Base-by-base conservation (phyloP, 2,329 filamentous ascomycete species). In the Pseudocercospora vitis region DNA sequence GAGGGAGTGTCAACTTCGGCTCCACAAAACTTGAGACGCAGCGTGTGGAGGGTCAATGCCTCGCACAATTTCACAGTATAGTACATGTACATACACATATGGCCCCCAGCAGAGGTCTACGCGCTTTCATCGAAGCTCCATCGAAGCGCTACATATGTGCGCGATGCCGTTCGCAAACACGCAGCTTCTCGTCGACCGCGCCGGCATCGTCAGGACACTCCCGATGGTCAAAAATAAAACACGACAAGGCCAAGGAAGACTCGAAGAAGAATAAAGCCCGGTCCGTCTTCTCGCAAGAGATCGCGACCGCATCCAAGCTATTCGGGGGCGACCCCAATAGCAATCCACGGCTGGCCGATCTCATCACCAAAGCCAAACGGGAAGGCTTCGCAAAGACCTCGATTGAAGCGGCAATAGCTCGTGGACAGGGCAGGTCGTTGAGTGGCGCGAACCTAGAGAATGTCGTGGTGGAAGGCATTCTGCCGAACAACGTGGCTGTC, bases 191-290 rank as follows among this genome's bases (percentile, higher is more conserved):
- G 4, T 57, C 56, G 16, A 62, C 56, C 35, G 7, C 48, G 21
- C 7, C 12, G 2, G 42, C 50, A 24, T 52, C 39, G 12, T 85
- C 87, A 19, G 91, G 91, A 11, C 91, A 96, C 74, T 96, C 87
- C 72, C 88, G 91, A 70, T 99, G 94, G 94, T 91, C 90, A 53
- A 95, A 94, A 67, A 97, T 96, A 74, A 89, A 87, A 68, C 94
- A 97, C 72, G 90, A 94, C 71, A 99, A 99, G 73, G 91, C 87
- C 48, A 89, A 86, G 57, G 87, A 86, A 53, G 94, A 99, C 71
- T 81, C 80, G 55, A 85, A 86, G 63, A 96, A 91, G 73, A 89
- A 84, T 72, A 81, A 80, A 37, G 79, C 86, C 63, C 85, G 91
- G 24, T 82, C 80, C 42, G 71, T 78, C 39, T 81, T 95, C 63